Conservation (phyloP, 2,329 filamentous ascomycete species). For the Neocucurbitaria cava region DNA sequence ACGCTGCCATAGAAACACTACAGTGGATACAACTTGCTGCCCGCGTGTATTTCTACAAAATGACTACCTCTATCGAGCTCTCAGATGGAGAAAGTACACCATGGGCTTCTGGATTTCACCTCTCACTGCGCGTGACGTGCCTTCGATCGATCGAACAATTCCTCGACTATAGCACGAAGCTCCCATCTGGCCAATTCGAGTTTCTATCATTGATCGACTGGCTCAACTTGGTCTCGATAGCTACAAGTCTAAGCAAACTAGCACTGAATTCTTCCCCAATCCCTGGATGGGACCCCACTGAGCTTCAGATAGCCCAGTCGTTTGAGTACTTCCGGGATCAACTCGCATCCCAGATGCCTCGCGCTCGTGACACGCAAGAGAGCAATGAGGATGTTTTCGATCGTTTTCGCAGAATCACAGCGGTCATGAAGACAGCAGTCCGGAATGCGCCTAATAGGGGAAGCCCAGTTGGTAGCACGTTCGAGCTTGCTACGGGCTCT, state of each 20-base stretch:
- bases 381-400: conserved; percentile 41
- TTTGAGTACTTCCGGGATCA: conserved; percentile 45
- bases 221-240: conserved; percentile 38
- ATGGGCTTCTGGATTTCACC: conserved; percentile 45
- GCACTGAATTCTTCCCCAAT: conserved; percentile 37
- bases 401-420: conserved; percentile 43
- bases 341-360: conserved; percentile 41
- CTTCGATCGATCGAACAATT: conserved; percentile 44
- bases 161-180: conserved; percentile 39
- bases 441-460: conserved; percentile 25
- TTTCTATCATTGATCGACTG: conserved; percentile 42
- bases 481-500: conserved; percentile 44
- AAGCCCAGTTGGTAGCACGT: conserved; percentile 42
- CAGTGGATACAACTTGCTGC: conserved; percentile 43
- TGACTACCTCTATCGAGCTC: conserved; percentile 35
- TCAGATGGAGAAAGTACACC: conserved; percentile 36
- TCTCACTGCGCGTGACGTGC: conserved; percentile 41
- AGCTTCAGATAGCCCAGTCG: conserved; percentile 40
- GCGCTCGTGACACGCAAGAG: conserved; percentile 28
- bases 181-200: conserved; percentile 35
- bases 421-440: conserved; percentile 38
- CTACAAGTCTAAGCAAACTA: conserved; percentile 40
- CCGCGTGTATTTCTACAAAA: conserved; percentile 38
- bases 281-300: conserved; percentile 42
- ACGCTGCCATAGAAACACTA: conserved; percentile 32